Percentiles rank a stretch among this genome's conserved stretches.
Evolutionary conservation across 1,139 yeast species (phyloP).

Genomic region (Petasospora rhodanensis): DNA sequence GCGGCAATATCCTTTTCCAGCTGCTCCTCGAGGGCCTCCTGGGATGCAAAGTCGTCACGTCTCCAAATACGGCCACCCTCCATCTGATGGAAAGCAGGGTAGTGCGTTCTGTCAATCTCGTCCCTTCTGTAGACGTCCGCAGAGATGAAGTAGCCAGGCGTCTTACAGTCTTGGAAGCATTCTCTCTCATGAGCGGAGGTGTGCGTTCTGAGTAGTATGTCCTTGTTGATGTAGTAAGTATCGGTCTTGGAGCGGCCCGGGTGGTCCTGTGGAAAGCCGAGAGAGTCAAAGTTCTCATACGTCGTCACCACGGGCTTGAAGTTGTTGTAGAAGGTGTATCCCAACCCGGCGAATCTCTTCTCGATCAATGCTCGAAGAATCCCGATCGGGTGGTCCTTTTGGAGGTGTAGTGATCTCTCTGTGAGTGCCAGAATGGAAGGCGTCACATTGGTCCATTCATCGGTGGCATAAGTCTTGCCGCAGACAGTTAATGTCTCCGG

Average conservation of each 20-base stretch:
- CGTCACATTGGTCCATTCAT: conserved; percentile 85
- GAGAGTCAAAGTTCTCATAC: conserved; percentile 80
- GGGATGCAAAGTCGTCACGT: conserved; percentile 36
- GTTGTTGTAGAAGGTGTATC: conserved; percentile 76
- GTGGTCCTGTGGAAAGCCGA: conserved; percentile 89
- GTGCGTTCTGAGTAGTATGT: conserved; percentile 76
- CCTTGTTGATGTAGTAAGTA: conserved; percentile 80
- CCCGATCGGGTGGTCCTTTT: conserved; percentile 83
- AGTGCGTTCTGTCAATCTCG: conserved; percentile 92
- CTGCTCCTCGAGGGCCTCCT: conserved; percentile 30
- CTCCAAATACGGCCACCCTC: conserved; percentile 94
- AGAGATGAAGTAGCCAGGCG: conserved; percentile 87
- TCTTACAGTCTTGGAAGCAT: conserved; percentile 61
- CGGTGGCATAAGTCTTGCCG: conserved; percentile 53
- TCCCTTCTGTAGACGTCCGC: conserved; percentile 97
- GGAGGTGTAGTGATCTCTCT: conserved; percentile 67
- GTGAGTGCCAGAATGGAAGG: conserved; percentile 66
- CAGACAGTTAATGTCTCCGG: conserved; percentile 39
- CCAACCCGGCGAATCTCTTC: conserved; percentile 56
- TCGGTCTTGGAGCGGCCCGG: conserved; percentile 93
- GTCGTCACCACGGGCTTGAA: conserved; percentile 82
- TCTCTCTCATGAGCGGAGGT: conserved; percentile 95
- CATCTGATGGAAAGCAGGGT: conserved; percentile 97
- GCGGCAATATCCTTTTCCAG: conserved; percentile 56
- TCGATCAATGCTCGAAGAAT: conserved; percentile 75